A percentile compares a stretch with the other conserved stretches of the same genome.
These are phyloP conservation scores for Fraxinus anomala DNA, from an alignment of 257 asterid genomes.

Conservation along the genomic window DNA sequence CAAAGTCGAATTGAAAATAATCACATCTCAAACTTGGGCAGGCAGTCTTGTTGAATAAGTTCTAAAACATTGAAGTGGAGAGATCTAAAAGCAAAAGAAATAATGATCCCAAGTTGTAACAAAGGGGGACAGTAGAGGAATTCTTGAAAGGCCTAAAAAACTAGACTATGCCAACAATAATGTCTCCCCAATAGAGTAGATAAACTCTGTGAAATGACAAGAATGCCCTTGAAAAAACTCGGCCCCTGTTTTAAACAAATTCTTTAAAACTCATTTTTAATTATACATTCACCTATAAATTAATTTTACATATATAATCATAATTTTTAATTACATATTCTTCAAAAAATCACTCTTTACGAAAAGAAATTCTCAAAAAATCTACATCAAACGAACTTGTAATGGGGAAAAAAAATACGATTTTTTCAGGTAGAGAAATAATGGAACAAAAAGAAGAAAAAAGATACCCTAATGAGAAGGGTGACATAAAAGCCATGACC, in stretches of 20 bases:
- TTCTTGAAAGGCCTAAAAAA: constrained; percentile 15
- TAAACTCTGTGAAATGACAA: constrained; percentile 22
- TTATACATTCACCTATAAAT: too few relatives aligned
- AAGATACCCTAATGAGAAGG: background rate
- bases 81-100: constrained; percentile 7
- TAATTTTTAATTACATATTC: too few relatives aligned
- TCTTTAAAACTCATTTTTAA: too few relatives aligned
- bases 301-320: too few relatives aligned
- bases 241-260: too few relatives aligned
- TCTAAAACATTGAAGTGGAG: constrained; percentile 31
- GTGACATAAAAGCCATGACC: constrained; percentile 23
- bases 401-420: constrained; percentile 15
- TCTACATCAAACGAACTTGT: too few relatives aligned
- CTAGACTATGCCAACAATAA: constrained; percentile 19
- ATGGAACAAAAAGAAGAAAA: constrained; percentile 2
- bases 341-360: background rate
- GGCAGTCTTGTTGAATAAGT: constrained; percentile 35
- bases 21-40: constrained; percentile 11
- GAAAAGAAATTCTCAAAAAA: too few relatives aligned
- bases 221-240: constrained; percentile 18
- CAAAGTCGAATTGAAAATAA: background rate
- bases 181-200: constrained; percentile 20
- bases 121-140: constrained; percentile 9
- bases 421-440: background rate
- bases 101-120: constrained; percentile 7